Base-by-base conservation (phyloP, 306 rosid genomes). In the Cicer chorassanicum region DNA sequence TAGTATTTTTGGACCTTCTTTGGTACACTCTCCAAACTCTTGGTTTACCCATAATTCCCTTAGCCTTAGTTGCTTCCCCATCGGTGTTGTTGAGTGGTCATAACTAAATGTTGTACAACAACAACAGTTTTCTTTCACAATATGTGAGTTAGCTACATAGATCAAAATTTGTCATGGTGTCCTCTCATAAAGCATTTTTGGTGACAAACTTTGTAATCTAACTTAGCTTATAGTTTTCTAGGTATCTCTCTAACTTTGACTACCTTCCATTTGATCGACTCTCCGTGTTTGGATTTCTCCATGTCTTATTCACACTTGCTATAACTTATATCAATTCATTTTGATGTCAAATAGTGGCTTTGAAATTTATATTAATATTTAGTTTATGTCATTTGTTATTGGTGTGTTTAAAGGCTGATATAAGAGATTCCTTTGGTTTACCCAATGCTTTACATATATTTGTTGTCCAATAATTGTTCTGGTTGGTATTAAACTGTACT, bases 401-500 rank as follows among this genome's bases (percentile, higher is more conserved):
- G 11, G n/a, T 34, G 34, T 42, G 15, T 29, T 53, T 50, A 62
- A 16, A 15, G 50, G 65, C 21, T 49, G 49, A 49, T 38, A 56
- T 7, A 29, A 36, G 67, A 10, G 67, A 19, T 54, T 70, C 42
- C 38, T 56, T 63, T 77, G 50, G 66, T 54, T 46, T 72, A 9
- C 57, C 34, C 72, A 77, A 29, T 55, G 70, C 21, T 49, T 36
- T 75, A 63, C 79, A 50, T 19, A 24, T n/a, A 40, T 62, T 68
- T 66, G 5, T 74, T 46, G 61, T 65, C 21, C 14, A 19, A 49
- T 16, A 24, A 63, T 0, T 61, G 16, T 45, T 63, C 71, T 42
- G n/a, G 65, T 74, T 19, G 61, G 29, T 49, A 13, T 39, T 34
- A 69, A 39, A 51, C n/a, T 7, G 34, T 29, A 59, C 11, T 29